Percentiles rank a stretch among this genome's conserved stretches.
Conservation (phyloP, 805 yeast genomes). For the Saccharomyces eubayanus region DNA sequence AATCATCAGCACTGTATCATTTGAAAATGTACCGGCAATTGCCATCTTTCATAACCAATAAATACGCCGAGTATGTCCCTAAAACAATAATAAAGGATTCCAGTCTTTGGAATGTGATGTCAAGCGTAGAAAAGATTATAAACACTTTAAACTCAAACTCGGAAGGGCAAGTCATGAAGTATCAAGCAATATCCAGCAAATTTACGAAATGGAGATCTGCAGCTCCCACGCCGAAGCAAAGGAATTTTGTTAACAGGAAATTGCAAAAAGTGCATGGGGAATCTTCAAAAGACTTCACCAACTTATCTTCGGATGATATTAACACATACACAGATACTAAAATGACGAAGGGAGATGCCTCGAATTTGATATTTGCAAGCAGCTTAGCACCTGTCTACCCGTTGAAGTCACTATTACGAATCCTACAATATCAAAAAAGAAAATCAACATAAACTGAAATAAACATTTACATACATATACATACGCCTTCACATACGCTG, state of each 20-base stretch:
- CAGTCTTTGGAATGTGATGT: neutral
- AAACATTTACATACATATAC: neutral
- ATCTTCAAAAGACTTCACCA: neutral
- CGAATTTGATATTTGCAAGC: constrained; percentile 23
- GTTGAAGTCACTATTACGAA: constrained; percentile 14
- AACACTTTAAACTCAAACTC: neutral
- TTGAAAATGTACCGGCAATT: constrained; percentile 1
- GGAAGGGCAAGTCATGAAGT: neutral
- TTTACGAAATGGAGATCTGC: constrained; percentile 30
- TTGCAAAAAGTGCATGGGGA: constrained; percentile 1
- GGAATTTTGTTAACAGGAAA: constrained; percentile 7
- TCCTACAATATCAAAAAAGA: constrained; percentile 9
- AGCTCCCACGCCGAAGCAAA: constrained; percentile 26
- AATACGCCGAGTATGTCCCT: neutral
- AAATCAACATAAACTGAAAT: neutral
- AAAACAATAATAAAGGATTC: neutral
- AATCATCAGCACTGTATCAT: neutral
- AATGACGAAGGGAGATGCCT: constrained; percentile 24
- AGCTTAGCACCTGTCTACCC: constrained; percentile 27
- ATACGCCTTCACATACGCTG: neutral
- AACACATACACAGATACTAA: constrained; percentile 3
- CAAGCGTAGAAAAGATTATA: neutral
- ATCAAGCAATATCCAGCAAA: constrained; percentile 15
- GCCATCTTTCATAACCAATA: constrained; percentile 2
- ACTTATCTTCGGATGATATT: constrained; percentile 4